Base-by-base conservation (phyloP, 164 flowering plant genomes). In the Magnolia officinalis region DNA sequence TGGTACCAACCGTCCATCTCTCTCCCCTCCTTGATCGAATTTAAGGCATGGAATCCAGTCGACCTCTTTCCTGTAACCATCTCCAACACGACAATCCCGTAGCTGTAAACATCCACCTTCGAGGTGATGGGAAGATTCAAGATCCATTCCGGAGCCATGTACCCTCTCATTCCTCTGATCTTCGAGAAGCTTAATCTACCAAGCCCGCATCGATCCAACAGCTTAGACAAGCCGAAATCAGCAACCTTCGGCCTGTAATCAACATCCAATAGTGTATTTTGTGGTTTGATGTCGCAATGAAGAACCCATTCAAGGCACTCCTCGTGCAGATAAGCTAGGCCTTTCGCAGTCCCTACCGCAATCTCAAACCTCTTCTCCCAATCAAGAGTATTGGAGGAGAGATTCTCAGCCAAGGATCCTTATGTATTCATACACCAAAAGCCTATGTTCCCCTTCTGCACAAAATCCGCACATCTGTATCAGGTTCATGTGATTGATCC, bases 81-180 rank as follows among this genome's bases (percentile, higher is more conserved):
- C 75, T 86, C 87, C 31, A 85, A 37, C 23, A 85, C 23, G 0
- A 87, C 87, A 70, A 87, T 76, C 23, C 89, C 89, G 72, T 77
- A 87, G 73, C 89, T 85, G n/a, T 83, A 87, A 6, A 85, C 89
- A 80, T 87, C 89, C 5, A 79, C 82, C 72, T 83, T 87, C 0
- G 84, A 76, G 0, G 87, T 82, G 8, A 87, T 85, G 0, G 84
- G 80, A 0, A 76, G 82, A 71, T 75, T 81, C 13, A 74, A 70
- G 21, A 81, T 69, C 89, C 87, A 87, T 64, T 87, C 89, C 0
- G 87, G 89, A 6, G 89, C 87, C 82, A 87, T 83, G 66, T 87
- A 87, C 0, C 87, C 89, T 26, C 84, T 77, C 0, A 85, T 87
- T 21, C 87, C 87, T 74, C 89, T 75, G 19, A 85, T 67, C 50